Conservation (phyloP, 2,329 filamentous ascomycete species). For the Trichoderma sp. region DNA sequence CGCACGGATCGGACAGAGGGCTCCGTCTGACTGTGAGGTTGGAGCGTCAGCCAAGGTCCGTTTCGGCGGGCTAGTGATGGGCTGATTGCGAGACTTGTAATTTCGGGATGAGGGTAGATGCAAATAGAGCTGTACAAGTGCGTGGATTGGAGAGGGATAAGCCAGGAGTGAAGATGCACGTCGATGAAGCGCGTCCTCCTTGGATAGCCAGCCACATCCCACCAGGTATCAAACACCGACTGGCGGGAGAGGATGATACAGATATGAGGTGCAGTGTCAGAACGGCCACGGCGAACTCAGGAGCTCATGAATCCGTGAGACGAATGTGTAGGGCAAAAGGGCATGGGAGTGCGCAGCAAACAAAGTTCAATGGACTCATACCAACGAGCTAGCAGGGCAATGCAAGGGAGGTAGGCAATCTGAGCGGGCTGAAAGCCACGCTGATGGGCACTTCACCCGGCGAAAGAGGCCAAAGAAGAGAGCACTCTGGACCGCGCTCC, state of each 20-base stretch:
- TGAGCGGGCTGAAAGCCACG: slow-evolving; percentile 27
- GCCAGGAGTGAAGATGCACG: slow-evolving; percentile 12
- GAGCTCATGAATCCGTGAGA: neutral
- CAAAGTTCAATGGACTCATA: slow-evolving; percentile 15
- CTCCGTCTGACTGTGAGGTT: slow-evolving; percentile 56
- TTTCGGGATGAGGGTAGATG: neutral
- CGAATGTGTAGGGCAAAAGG: neutral
- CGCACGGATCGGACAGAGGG: slow-evolving; percentile 69
- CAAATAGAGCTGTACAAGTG: neutral
- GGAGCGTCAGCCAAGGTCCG: slow-evolving; percentile 32
- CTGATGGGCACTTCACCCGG: slow-evolving; percentile 13
- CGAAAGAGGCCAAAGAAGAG: slow-evolving; percentile 13
- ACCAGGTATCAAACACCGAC: slow-evolving; percentile 11
- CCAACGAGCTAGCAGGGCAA: slow-evolving; percentile 14
- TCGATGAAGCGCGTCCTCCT: neutral
- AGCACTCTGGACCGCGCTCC: slow-evolving; percentile 2
- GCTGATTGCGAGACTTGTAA: slow-evolving; percentile 9
- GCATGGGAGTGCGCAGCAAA: neutral
- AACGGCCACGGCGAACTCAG: neutral
- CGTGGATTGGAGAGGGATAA: slow-evolving; percentile 20
- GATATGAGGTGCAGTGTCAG: slow-evolving; percentile 3
- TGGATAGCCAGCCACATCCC: neutral
- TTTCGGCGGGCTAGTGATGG: slow-evolving; percentile 6
- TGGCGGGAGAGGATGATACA: slow-evolving; percentile 11
- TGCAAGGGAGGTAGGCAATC: slow-evolving; percentile 22